Base-by-base conservation (phyloP, 2,329 filamentous ascomycete species). In the Paradendryphiella salina region DNA sequence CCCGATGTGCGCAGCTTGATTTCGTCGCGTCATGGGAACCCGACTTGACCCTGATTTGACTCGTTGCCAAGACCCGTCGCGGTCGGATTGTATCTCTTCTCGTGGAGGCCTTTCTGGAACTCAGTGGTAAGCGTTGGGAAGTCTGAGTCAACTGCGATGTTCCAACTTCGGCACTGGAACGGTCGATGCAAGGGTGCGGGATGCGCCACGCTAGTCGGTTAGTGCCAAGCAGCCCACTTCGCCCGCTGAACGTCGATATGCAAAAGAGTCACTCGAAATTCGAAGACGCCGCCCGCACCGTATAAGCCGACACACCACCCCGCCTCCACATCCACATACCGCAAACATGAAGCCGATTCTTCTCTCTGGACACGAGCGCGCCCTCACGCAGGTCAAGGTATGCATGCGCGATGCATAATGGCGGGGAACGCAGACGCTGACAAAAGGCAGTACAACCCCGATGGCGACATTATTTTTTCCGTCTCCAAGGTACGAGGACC, bases 381-480 rank as follows among this genome's bases (percentile, higher is more conserved):
- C 91, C 78, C 84, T 96, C 77, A 96, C 90, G 74, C 91, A 96
- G 78, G 93, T 96, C 77, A 90, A 86, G 49, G 49, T 48, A 48
- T 18, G 44, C 38, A 36, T 41, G 37, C 44, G 44, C 44, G n/a
- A 33, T 9, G 18, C 37, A 29, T 18, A 32, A 21, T 28, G 21
- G 33, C n/a, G 11, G 15, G 44, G 18, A 28, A 18, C 11, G 20
- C 17, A 15, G 32, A 52, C 13, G 33, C 38, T 52, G 38, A 52
- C 38, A 31, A 42, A 11, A 29, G 33, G 8, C 33, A 52, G 86
- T 90, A 82, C 70, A 74, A 73, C 57, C 85, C 85, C 77, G 94
- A 99, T 79, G 94, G 94, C 78, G 94, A 99, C 74, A 84, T 97
- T 64, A 86, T 97, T 74, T 96, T 97, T 82, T 96, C 92, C 59